Percentiles rank a stretch among this genome's conserved stretches.
Conservation (phyloP, 1,284 basidiomycete genomes). For the Lignosus rhinocerotis region DNA sequence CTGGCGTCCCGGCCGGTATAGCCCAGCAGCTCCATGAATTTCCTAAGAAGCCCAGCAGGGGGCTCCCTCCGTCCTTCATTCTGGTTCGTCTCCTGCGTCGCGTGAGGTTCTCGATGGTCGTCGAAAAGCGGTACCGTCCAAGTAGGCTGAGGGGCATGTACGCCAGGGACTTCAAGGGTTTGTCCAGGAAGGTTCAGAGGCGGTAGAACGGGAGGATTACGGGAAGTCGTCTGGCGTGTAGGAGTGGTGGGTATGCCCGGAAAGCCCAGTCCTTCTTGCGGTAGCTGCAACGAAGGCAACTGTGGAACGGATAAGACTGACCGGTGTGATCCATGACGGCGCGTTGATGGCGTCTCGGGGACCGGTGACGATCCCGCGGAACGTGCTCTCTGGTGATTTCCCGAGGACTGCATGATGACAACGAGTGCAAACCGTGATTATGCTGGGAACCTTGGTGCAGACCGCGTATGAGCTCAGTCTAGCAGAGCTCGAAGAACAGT, state of each 20-base stretch:
- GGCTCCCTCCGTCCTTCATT: not conserved
- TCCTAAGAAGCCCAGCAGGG: constrained; percentile 11
- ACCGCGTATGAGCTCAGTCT: too few relatives aligned
- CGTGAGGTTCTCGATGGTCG: not conserved
- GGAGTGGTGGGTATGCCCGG: not conserved
- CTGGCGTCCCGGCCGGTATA: constrained; percentile 56
- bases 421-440: too few relatives aligned
- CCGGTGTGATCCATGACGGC: constrained; percentile 10
- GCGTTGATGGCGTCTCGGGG: not conserved
- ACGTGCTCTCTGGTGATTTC: constrained; percentile 14
- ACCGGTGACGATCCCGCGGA: constrained; percentile 7
- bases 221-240: not conserved
- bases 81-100: not conserved
- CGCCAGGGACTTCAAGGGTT: not conserved
- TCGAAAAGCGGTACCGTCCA: constrained; percentile 13
- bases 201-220: not conserved
- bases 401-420: constrained; percentile 1
- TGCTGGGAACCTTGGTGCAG: too few relatives aligned
- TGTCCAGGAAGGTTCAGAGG: constrained; percentile 6
- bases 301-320: not conserved
- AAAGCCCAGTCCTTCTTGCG: not conserved
- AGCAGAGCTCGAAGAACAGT: too few relatives aligned
- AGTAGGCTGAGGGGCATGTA: not conserved
- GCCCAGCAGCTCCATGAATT: constrained; percentile 46
- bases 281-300: not conserved